Evolutionary conservation across 2,329 filamentous ascomycete genomes (phyloP).

Genomic region (Ophiostoma triangulosporum): DNA sequence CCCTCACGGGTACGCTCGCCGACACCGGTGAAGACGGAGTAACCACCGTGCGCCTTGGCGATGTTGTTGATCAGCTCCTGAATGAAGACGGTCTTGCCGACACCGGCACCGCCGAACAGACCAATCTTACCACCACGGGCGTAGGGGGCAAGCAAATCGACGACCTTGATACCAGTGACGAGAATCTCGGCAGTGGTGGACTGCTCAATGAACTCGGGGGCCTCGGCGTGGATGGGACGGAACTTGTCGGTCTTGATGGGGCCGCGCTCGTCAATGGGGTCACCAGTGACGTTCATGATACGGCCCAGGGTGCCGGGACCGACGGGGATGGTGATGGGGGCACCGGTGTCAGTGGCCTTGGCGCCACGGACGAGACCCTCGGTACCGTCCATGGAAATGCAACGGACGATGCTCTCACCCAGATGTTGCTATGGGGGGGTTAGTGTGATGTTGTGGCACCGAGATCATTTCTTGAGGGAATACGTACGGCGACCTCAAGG

Average conservation of each 20-base stretch:
- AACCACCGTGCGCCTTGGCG: slow-evolving; percentile 99
- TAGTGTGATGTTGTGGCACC: background rate
- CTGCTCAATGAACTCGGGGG: slow-evolving; percentile 87
- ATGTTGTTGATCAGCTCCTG: slow-evolving; percentile 99
- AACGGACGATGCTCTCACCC: slow-evolving; percentile 96
- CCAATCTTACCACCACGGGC: slow-evolving; percentile 99
- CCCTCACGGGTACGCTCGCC: slow-evolving; percentile 99
- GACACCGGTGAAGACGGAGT: slow-evolving; percentile 99
- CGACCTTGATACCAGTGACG: slow-evolving; percentile 99
- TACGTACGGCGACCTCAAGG: slow-evolving; percentile 83
- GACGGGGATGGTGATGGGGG: slow-evolving; percentile 93
- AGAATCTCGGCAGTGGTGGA: slow-evolving; percentile 93
- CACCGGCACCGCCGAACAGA: slow-evolving; percentile 99
- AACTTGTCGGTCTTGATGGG: slow-evolving; percentile 88
- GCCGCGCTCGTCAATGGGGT: slow-evolving; percentile 98
- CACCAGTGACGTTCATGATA: slow-evolving; percentile 99
- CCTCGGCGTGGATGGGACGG: slow-evolving; percentile 85
- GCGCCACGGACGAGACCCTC: slow-evolving; percentile 96
- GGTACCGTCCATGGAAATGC: slow-evolving; percentile 99
- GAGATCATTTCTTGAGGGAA: slow-evolving; percentile 7
- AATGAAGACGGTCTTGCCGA: slow-evolving; percentile 99
- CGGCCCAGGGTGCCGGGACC: slow-evolving; percentile 86
- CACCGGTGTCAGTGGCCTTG: slow-evolving; percentile 74
- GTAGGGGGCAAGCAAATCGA: slow-evolving; percentile 96
- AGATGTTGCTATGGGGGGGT: slow-evolving; percentile 70